phyloP scores from a whole-genome alignment of 148 eudicot species.

The Fagopyrum homotropicum region DNA sequence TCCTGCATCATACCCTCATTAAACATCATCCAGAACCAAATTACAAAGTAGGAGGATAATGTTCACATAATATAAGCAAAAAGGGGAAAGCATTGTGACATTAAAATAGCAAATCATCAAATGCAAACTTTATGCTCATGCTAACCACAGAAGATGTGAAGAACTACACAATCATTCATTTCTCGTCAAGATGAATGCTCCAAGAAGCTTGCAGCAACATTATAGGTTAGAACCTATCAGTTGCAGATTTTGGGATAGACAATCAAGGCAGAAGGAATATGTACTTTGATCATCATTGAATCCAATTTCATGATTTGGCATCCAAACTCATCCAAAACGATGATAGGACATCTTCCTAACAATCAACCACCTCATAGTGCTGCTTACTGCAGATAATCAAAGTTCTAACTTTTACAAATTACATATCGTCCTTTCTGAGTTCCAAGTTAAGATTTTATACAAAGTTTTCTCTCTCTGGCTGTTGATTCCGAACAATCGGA shows the following conservation, averaged over 20 bases:
- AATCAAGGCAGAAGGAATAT: neutral
- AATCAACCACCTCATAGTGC: neutral
- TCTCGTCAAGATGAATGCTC: neutral
- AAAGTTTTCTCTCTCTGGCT: neutral
- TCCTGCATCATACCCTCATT: conserved; percentile 23
- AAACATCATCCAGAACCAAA: neutral
- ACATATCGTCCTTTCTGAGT: neutral
- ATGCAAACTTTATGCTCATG: neutral
- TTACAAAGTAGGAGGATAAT: neutral
- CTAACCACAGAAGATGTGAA: neutral
- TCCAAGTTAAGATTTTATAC: neutral
- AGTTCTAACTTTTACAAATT: neutral
- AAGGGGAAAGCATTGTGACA: neutral
- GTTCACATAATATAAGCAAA: neutral
- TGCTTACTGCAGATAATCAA: neutral
- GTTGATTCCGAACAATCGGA: neutral
- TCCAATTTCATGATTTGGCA: neutral
- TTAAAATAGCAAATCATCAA: neutral
- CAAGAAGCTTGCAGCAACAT: neutral
- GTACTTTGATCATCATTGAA: neutral
- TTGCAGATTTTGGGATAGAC: neutral
- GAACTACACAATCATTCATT: neutral
- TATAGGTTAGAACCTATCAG: neutral
- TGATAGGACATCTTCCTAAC: neutral
- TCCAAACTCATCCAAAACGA: neutral